Percentiles rank a stretch among this genome's conserved stretches.
Evolutionary conservation across 2,329 filamentous ascomycete species (phyloP).

Genomic region (Alternaria ventricosa): DNA sequence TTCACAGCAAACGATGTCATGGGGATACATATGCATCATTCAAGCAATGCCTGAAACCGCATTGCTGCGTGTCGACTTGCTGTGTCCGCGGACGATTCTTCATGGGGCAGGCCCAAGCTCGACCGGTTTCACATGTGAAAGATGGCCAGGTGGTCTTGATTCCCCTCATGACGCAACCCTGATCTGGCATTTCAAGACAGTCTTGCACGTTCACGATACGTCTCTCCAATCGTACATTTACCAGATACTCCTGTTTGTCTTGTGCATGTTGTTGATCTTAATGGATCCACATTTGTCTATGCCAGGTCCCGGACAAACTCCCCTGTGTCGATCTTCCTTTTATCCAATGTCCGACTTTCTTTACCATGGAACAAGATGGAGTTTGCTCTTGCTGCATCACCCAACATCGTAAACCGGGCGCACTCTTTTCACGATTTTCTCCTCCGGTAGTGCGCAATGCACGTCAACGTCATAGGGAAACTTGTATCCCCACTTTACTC

Average conservation of each 20-base stretch:
- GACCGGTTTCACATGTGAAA: constrained; percentile 25
- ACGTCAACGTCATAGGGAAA: not conserved
- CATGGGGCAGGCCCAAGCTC: constrained; percentile 4
- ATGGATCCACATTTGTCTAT: not conserved
- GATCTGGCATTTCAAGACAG: not conserved
- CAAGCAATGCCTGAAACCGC: not conserved
- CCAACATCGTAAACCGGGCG: not conserved
- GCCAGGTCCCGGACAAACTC: not conserved
- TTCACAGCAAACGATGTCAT: constrained; percentile 21
- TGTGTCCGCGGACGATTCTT: not conserved
- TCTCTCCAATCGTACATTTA: not conserved
- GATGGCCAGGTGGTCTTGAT: not conserved
- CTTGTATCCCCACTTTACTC: not conserved
- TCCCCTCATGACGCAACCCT: constrained; percentile 19
- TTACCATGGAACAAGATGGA: not conserved
- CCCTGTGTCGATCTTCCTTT: constrained; percentile 3
- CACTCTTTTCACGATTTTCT: not conserved
- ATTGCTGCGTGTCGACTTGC: constrained; percentile 4
- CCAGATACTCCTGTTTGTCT: not conserved
- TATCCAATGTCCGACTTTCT: not conserved
- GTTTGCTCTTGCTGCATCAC: not conserved
- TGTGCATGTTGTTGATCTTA: not conserved
- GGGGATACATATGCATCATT: constrained; percentile 4
- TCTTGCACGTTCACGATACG: not conserved
- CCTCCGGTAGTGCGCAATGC: not conserved